A percentile compares a stretch with the other conserved stretches of the same genome.
phyloP scores from a whole-genome alignment of 441 rosid genomes.

The Mallotus japonicus region DNA sequence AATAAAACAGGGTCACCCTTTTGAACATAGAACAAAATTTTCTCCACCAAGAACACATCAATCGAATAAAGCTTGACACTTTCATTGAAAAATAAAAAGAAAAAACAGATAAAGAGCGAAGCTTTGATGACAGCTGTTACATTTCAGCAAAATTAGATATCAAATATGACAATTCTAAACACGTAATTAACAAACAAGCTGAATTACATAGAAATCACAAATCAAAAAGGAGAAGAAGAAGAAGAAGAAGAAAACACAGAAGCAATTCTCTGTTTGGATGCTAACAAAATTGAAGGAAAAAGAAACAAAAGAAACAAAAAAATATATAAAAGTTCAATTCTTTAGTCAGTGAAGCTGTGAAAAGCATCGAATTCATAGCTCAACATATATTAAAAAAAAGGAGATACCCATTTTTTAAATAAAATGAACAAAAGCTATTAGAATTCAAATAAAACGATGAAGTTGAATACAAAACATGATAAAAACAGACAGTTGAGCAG shows the following conservation, averaged over 20 bases:
- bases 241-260: background rate
- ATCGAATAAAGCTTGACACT: too few relatives aligned
- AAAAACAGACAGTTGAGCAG: background rate
- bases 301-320: background rate
- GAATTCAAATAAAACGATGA: background rate
- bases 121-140: background rate
- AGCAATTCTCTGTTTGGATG: background rate
- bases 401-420: too few relatives aligned
- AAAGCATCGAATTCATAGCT: background rate
- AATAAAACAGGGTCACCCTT: background rate
- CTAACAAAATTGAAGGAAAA: background rate
- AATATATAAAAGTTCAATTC: background rate
- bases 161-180: background rate
- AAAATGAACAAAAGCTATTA: background rate
- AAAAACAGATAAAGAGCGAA: background rate
- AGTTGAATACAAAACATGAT: background rate
- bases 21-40: too few relatives aligned
- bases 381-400: background rate
- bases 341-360: background rate
- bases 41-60: too few relatives aligned
- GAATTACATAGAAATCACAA: background rate
- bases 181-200: background rate
- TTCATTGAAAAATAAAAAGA: too few relatives aligned
- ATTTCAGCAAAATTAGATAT: background rate
- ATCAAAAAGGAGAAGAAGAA: too few relatives aligned